Evolutionary conservation across 225 moss, liverwort and hornwort genomes (phyloP).

Genomic region (Polytrichum formosum): DNA sequence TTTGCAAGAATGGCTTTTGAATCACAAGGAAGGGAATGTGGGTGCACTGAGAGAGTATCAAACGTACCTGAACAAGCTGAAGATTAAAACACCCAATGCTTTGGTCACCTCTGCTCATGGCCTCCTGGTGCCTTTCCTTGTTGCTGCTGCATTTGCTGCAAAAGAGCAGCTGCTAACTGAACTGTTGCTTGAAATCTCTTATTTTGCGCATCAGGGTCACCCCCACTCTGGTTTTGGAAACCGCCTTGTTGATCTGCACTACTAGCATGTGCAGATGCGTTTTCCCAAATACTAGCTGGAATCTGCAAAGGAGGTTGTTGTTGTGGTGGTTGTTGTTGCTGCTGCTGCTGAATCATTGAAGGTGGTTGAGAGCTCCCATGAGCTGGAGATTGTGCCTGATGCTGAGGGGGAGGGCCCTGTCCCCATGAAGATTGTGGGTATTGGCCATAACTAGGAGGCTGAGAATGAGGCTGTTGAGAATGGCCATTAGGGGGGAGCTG

Average conservation of each 20-base stretch:
- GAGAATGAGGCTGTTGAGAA: constrained; percentile 35
- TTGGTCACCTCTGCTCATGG: constrained; percentile 55
- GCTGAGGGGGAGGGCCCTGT: constrained; percentile 41
- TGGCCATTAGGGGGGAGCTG: constrained; percentile 11
- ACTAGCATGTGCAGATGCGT: constrained; percentile 22
- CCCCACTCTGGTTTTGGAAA: constrained; percentile 42
- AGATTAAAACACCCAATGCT: neutral
- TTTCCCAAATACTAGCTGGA: constrained; percentile 47
- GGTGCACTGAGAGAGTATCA: constrained; percentile 3
- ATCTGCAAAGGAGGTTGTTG: constrained; percentile 17
- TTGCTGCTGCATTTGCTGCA: constrained; percentile 98
- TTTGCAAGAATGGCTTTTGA: too few species aligned
- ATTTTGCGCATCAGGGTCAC: constrained; percentile 53
- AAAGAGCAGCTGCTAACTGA: constrained; percentile 82
- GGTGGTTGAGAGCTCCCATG: constrained; percentile 26
- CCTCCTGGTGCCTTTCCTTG: constrained; percentile 60
- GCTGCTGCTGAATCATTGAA: constrained; percentile 39
- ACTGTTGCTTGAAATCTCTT: constrained; percentile 93
- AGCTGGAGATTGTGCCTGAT: constrained; percentile 22
- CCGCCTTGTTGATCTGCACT: constrained; percentile 46
- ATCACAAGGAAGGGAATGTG: too few species aligned
- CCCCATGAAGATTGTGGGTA: constrained; percentile 60
- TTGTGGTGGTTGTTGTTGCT: constrained; percentile 15
- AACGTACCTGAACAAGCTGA: constrained; percentile 32
- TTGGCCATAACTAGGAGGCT: constrained; percentile 45